A percentile compares a stretch with the other conserved stretches of the same genome.
phyloP scores from a whole-genome alignment of 257 asterid species.

The Eustoma russellianum region DNA sequence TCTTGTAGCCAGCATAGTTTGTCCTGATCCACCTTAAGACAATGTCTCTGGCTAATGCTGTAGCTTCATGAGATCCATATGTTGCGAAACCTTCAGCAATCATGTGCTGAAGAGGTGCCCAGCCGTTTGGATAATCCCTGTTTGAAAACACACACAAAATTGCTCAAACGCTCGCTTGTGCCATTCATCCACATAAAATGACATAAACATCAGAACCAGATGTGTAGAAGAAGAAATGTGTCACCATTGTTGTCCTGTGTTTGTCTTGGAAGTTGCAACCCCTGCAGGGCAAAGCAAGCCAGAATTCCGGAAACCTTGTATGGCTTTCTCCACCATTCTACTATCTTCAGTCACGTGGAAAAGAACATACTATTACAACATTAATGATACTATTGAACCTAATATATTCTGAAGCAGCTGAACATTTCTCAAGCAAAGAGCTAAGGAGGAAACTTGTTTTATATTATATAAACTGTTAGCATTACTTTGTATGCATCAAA shows the following conservation, averaged over 20 bases:
- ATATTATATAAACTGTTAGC: no score
- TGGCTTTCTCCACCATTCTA: slow-evolving; percentile 38
- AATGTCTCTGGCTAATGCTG: slow-evolving; percentile 43
- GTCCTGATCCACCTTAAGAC: slow-evolving; percentile 74
- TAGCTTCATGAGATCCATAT: slow-evolving; percentile 43
- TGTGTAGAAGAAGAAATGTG: not conserved
- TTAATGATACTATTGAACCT: not conserved
- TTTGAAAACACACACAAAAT: not conserved
- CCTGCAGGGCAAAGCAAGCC: slow-evolving; percentile 67
- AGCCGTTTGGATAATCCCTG: slow-evolving; percentile 97
- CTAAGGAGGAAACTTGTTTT: not conserved
- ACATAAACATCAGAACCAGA: not conserved
- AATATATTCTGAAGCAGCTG: slow-evolving; percentile 1
- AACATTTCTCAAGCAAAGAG: not conserved
- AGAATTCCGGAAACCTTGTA: slow-evolving; percentile 45
- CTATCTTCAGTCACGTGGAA: slow-evolving; percentile 30
- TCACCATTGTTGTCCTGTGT: slow-evolving; percentile 92
- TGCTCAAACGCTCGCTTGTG: not conserved
- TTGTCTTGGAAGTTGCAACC: slow-evolving; percentile 63
- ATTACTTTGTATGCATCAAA: no score
- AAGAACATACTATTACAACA: not conserved
- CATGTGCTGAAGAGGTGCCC: slow-evolving; percentile 96
- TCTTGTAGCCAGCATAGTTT: slow-evolving; percentile 50
- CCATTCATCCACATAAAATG: not conserved
- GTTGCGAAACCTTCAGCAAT: slow-evolving; percentile 67